Conservation (phyloP, 441 rosid species). For the Aleurites moluccanus region DNA sequence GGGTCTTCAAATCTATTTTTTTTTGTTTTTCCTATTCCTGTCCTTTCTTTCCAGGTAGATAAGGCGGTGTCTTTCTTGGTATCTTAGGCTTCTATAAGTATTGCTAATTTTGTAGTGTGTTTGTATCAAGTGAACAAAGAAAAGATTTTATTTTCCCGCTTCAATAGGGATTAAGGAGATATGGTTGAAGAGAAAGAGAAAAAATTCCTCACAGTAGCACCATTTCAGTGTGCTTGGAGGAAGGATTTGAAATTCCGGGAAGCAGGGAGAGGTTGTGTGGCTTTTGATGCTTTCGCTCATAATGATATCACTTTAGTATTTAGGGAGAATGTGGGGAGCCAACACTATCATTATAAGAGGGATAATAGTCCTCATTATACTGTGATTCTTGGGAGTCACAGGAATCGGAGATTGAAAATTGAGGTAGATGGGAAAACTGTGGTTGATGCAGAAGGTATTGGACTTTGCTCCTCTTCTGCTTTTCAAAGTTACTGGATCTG, state of each 20-base stretch:
- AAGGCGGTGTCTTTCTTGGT: conserved; percentile 19
- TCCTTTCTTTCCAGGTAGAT: conserved; percentile 18
- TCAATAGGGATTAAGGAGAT: conserved; percentile 8
- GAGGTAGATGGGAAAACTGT: conserved; percentile 88
- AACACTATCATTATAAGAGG: conserved; percentile 90
- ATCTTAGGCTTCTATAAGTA: conserved; percentile 29
- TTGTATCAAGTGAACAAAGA: conserved; percentile 13
- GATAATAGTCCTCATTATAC: conserved; percentile 94
- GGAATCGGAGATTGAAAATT: conserved; percentile 87
- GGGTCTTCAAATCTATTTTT: background rate
- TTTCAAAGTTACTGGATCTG: conserved; percentile 97
- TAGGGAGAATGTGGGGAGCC: conserved; percentile 92
- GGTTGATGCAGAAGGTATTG: conserved; percentile 78
- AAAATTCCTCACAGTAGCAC: conserved; percentile 84
- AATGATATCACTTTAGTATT: conserved; percentile 97
- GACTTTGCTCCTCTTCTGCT: conserved; percentile 75
- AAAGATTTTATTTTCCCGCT: conserved; percentile 7
- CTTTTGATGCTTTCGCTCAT: conserved; percentile 94
- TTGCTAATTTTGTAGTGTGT: conserved; percentile 28
- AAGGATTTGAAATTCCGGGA: conserved; percentile 86
- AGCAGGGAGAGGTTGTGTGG: conserved; percentile 96
- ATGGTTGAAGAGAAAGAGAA: conserved; percentile 63
- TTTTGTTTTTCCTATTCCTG: conserved; percentile 6
- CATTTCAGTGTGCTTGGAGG: conserved; percentile 99
- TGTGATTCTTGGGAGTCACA: conserved; percentile 91